These are phyloP conservation scores for Conticribra guillardii DNA, from an alignment of 108 stramenopile species.

Conservation along the genomic window DNA sequence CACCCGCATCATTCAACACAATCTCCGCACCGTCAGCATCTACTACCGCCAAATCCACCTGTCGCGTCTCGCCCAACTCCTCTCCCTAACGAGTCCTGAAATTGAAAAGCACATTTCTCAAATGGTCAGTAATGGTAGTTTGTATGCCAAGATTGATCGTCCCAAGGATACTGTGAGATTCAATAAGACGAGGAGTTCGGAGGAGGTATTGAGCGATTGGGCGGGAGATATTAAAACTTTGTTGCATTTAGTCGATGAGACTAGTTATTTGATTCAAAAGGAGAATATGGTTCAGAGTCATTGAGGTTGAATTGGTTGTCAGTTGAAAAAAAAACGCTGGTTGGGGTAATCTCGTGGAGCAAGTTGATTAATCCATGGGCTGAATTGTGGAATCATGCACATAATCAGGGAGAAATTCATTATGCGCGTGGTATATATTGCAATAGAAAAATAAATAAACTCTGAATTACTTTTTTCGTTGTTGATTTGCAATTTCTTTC, in stretches of 20 bases:
- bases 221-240: slow-evolving; percentile 90
- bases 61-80: slow-evolving; percentile 85
- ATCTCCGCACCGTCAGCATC: slow-evolving; percentile 85
- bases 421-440: no score
- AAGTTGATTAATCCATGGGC: neutral
- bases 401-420: no score
- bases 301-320: slow-evolving; percentile 9
- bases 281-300: slow-evolving; percentile 86
- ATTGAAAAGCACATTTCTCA: slow-evolving; percentile 82
- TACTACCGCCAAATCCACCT: slow-evolving; percentile 94
- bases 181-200: slow-evolving; percentile 64
- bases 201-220: slow-evolving; percentile 94
- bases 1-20: slow-evolving; percentile 96
- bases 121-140: slow-evolving; percentile 86
- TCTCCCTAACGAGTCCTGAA: slow-evolving; percentile 71
- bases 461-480: no score
- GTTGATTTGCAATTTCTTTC: no score
- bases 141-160: slow-evolving; percentile 96
- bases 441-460: no score
- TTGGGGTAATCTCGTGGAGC: neutral
- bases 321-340: neutral
- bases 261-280: slow-evolving; percentile 97
- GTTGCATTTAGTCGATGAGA: slow-evolving; percentile 92
- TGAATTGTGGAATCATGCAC: no score
- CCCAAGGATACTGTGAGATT: slow-evolving; percentile 93